Evolutionary conservation across 345 rosid genomes (phyloP).

Genomic region (Brassica carinata): DNA sequence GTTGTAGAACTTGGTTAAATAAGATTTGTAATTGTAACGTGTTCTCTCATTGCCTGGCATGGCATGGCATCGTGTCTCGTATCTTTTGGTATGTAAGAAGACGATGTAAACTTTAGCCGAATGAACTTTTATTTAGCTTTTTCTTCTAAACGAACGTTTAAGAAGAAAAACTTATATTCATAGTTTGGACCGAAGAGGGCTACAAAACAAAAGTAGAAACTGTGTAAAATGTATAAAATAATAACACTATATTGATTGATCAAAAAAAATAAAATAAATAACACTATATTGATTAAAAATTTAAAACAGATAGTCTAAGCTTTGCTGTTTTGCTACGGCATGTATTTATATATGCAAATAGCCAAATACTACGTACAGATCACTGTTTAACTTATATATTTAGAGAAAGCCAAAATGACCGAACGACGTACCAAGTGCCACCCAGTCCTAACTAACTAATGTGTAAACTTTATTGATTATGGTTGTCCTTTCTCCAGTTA

Average conservation of each 20-base stretch:
- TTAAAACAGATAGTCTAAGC: neutral
- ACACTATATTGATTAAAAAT: neutral
- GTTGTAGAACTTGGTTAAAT: neutral
- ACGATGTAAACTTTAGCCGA: neutral
- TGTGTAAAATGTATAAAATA: constrained; percentile 2
- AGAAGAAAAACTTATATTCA: neutral
- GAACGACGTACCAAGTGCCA: constrained; percentile 33
- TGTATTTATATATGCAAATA: constrained; percentile 12
- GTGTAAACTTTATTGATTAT: neutral
- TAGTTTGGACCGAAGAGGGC: neutral
- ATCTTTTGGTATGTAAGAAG: neutral
- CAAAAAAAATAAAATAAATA: neutral
- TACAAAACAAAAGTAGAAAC: neutral
- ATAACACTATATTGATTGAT: neutral
- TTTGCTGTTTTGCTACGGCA: constrained; percentile 21
- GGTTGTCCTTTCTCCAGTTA: constrained; percentile 1
- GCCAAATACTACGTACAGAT: neutral
- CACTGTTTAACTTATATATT: neutral
- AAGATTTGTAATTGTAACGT: neutral
- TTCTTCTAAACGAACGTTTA: neutral
- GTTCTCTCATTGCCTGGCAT: neutral
- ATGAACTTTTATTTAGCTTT: neutral
- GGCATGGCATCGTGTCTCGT: neutral
- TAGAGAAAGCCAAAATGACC: neutral
- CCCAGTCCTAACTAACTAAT: constrained; percentile 11